A percentile compares a stretch with the other conserved stretches of the same genome.
Conservation (phyloP, 179 eudicot species). For the Vitellaria paradoxa region DNA sequence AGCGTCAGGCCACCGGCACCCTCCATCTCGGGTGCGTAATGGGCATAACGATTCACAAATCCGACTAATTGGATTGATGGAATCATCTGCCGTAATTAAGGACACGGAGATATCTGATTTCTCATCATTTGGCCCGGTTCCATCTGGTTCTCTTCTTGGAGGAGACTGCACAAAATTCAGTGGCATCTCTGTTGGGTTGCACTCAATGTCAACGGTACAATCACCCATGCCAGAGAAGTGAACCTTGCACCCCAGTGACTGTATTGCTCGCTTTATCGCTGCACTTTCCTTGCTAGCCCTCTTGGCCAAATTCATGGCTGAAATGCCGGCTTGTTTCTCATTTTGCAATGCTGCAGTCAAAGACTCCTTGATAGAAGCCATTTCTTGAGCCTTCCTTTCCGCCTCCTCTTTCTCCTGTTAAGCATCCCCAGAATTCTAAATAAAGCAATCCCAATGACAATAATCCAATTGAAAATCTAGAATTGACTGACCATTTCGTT, state of each 20-base stretch:
- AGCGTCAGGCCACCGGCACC: conserved; percentile 89
- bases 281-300: conserved; percentile 70
- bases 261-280: conserved; percentile 82
- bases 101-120: conserved; percentile 72
- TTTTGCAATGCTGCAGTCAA: conserved; percentile 58
- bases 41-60: conserved; percentile 88
- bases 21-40: conserved; percentile 66
- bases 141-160: conserved; percentile 41
- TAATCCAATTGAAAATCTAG: background rate
- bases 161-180: conserved; percentile 35
- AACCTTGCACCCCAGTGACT: conserved; percentile 87
- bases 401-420: conserved; percentile 78
- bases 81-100: conserved; percentile 43
- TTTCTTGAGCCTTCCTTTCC: conserved; percentile 67
- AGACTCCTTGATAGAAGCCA: conserved; percentile 50
- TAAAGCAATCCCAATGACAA: background rate
- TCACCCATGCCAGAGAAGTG: conserved; percentile 74
- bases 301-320: conserved; percentile 62
- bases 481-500: background rate
- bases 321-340: conserved; percentile 65
- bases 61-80: conserved; percentile 46
- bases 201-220: conserved; percentile 62
- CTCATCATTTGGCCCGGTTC: conserved; percentile 34
- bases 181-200: conserved; percentile 39
- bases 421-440: conserved; percentile 4